A percentile compares a stretch with the other conserved stretches of the same genome.
Conservation (phyloP, 2,329 filamentous ascomycete species). For the Xylaria digitata region DNA sequence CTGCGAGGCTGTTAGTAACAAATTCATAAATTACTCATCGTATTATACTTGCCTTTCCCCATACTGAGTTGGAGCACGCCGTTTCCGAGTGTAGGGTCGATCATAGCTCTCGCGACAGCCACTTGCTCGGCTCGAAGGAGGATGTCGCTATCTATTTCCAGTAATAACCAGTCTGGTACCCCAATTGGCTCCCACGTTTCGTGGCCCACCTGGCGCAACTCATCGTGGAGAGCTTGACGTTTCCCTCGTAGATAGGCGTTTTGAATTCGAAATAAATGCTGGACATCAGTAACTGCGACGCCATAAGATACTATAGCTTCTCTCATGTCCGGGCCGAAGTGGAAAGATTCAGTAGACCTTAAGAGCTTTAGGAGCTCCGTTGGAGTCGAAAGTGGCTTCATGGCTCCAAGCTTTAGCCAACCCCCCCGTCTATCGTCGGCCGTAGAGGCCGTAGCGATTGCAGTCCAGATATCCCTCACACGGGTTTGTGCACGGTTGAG, state of each 20-base stretch:
- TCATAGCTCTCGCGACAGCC: slow-evolving; percentile 70
- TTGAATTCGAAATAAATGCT: slow-evolving; percentile 59
- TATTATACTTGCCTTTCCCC: slow-evolving; percentile 59
- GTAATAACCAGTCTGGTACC: slow-evolving; percentile 70
- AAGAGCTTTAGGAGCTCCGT: slow-evolving; percentile 60
- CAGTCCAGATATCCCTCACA: not conserved
- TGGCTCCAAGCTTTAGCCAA: slow-evolving; percentile 57
- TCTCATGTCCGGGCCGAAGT: slow-evolving; percentile 53
- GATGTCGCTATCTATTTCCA: slow-evolving; percentile 75
- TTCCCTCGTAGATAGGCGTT: slow-evolving; percentile 46
- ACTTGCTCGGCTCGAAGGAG: slow-evolving; percentile 72
- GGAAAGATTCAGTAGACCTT: slow-evolving; percentile 46
- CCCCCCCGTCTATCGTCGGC: slow-evolving; percentile 37
- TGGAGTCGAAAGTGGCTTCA: slow-evolving; percentile 60
- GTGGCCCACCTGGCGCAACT: slow-evolving; percentile 63
- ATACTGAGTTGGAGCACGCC: slow-evolving; percentile 75
- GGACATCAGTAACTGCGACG: slow-evolving; percentile 56
- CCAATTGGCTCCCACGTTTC: slow-evolving; percentile 65
- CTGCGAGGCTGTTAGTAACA: slow-evolving; percentile 46
- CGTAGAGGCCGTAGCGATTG: slow-evolving; percentile 32
- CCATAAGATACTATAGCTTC: slow-evolving; percentile 58
- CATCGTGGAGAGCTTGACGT: slow-evolving; percentile 52
- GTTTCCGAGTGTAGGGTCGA: slow-evolving; percentile 65
- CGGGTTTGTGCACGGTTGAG: not conserved
- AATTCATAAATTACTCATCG: not conserved